These are phyloP conservation scores for Platismatia glauca DNA, from an alignment of 495 filamentous ascomycete species.

Conservation along the genomic window DNA sequence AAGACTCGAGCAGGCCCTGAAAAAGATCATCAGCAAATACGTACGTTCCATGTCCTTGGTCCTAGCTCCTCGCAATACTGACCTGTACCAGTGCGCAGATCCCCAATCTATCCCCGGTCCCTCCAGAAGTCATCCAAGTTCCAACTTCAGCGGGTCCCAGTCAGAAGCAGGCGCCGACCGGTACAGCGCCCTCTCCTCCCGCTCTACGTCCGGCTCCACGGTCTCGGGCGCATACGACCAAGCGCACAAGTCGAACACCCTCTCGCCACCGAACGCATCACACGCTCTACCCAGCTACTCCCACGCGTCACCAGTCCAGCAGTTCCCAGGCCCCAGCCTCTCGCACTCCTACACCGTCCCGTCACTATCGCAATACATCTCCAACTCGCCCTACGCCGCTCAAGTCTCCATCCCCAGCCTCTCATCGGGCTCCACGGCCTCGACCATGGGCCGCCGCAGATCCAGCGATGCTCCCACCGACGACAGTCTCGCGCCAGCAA, in stretches of 20 bases:
- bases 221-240: conserved; percentile 19
- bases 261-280: conserved; percentile 16
- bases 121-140: conserved; percentile 33
- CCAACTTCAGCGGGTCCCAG: conserved; percentile 31
- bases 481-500: neutral
- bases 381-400: neutral
- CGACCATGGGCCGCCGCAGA: conserved; percentile 1
- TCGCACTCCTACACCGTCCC: neutral
- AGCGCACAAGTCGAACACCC: conserved; percentile 11
- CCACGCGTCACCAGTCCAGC: neutral
- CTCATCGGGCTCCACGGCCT: conserved; percentile 11
- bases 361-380: conserved; percentile 3
- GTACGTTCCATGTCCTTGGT: conserved; percentile 40
- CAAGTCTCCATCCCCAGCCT: conserved; percentile 8
- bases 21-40: conserved; percentile 99
- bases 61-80: neutral
- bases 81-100: conserved; percentile 37
- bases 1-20: conserved; percentile 67
- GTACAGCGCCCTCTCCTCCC: conserved; percentile 36
- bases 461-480: neutral
- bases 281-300: neutral
- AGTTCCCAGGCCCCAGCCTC: neutral
- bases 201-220: conserved; percentile 21
- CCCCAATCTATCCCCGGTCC: conserved; percentile 44
- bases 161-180: conserved; percentile 38